Evolutionary conservation across 108 stramenopile genomes (phyloP).

Genomic region (Skeletonema grethae): DNA sequence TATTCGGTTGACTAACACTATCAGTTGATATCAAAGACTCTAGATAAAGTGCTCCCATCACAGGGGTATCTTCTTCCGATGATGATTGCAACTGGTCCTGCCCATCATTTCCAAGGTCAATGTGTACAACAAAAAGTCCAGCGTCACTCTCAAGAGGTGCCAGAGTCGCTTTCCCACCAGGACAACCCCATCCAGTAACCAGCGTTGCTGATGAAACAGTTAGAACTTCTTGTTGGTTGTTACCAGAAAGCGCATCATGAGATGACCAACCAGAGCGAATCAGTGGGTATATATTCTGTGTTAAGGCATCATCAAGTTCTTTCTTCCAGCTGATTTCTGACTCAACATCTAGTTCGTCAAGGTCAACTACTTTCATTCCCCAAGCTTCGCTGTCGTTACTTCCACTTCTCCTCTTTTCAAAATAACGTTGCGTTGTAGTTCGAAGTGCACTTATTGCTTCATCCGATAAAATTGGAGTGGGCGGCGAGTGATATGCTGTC

Average conservation of each 20-base stretch:
- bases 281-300: slow-evolving; percentile 33
- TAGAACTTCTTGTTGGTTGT: not conserved
- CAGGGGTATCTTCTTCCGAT: not conserved
- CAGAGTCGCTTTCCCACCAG: slow-evolving; percentile 35
- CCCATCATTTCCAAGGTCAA: slow-evolving; percentile 43
- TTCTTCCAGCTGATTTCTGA: slow-evolving; percentile 13
- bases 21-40: too few relatives aligned
- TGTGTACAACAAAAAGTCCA: slow-evolving; percentile 39
- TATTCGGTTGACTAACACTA: not conserved
- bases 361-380: slow-evolving; percentile 16
- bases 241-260: too few relatives aligned
- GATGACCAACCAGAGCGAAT: slow-evolving; percentile 19
- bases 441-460: slow-evolving; percentile 23
- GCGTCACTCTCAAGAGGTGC: slow-evolving; percentile 42
- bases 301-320: slow-evolving; percentile 21
- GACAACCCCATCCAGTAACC: slow-evolving; percentile 22
- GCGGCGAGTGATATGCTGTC: slow-evolving; percentile 6
- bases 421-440: slow-evolving; percentile 22
- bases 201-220: slow-evolving; percentile 40
- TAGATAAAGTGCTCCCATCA: slow-evolving; percentile 14
- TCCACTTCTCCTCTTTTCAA: slow-evolving; percentile 1
- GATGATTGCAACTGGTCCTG: not conserved
- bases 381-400: too few relatives aligned
- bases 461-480: slow-evolving; percentile 21
- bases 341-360: slow-evolving; percentile 4